Base-by-base conservation (phyloP, 495 filamentous ascomycete genomes). In the Penicillium diatomitis region DNA sequence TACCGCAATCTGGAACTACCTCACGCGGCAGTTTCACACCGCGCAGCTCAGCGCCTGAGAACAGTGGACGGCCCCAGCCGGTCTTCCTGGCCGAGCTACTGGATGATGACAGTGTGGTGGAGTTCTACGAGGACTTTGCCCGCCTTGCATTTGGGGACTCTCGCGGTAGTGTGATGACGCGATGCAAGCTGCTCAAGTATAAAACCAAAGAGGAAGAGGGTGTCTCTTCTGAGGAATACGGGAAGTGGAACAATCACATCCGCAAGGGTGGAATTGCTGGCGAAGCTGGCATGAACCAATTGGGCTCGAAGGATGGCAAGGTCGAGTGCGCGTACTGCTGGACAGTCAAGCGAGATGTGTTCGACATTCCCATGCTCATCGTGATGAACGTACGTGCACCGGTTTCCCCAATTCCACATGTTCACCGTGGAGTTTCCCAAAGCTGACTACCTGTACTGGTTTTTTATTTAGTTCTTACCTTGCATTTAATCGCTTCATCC, bases 341-440 rank as follows among this genome's bases (percentile, higher is more conserved):
- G 91, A 89, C 87, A 52, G 89, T 97, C 48, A 92, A 90, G 74
- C 75, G 92, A 51, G 92, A 98, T 66, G 87, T 92, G 40, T 98
- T 97, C 70, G 92, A 96, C 66, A 96, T 98, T 65, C 92, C 92
- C 30, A 96, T 96, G 90, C 69, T 98, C 65, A 92, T 96, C 67
- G 83, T 95, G 58, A 90, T 96, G 72, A 96, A 96, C 70, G 92
- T 95, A 62, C 82, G 90, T 83, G 31, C 4, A 44, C 20, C 20
- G n/a, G n/a, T 12, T 11, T 6, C 0, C 8, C 29, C 38, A 32
- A 30, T 12, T 8, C 20, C 20, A 20, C 20, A 20, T 20, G 20
- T 20, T 20, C 20, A 2, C 20, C 20, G 20, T 20, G 20, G 20
- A 20, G 20, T 20, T 8, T 28, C 11, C 12, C 31, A 9, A 1